phyloP scores from a whole-genome alignment of 345 rosid genomes.

The Arabidopsis suecica region DNA sequence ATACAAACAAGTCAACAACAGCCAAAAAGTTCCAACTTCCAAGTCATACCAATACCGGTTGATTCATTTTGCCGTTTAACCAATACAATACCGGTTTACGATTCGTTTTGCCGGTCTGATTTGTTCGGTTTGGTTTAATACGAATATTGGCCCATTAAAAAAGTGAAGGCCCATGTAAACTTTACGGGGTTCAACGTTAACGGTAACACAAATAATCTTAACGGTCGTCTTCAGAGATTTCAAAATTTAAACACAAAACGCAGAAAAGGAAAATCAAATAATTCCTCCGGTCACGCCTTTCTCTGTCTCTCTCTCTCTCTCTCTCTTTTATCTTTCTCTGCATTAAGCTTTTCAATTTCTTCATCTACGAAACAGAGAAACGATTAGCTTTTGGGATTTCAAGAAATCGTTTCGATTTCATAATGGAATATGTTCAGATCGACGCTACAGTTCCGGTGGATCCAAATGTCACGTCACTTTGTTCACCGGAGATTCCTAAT shows the following conservation, averaged over 20 bases:
- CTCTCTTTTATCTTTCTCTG: not conserved
- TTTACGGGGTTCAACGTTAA: not conserved
- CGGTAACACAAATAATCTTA: not conserved
- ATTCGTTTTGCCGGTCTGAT: not conserved
- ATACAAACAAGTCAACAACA: not conserved
- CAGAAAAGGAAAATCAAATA: conserved; percentile 28
- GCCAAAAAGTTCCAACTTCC: no score
- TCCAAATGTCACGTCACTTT: conserved; percentile 10
- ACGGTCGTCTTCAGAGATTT: conserved; percentile 39
- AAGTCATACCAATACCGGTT: not conserved
- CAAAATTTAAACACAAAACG: conserved; percentile 23
- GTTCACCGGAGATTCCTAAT: conserved; percentile 39
- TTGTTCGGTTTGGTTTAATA: not conserved
- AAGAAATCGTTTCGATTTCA: conserved; percentile 6
- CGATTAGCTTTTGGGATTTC: not conserved
- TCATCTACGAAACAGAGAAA: not conserved
- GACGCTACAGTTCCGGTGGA: conserved; percentile 35
- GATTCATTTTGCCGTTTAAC: not conserved
- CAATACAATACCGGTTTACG: not conserved
- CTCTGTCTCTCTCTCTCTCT: not conserved
- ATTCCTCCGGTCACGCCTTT: conserved; percentile 9
- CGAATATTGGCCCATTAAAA: conserved; percentile 12
- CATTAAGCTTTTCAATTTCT: conserved; percentile 11
- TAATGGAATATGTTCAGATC: conserved; percentile 55
- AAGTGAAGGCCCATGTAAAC: conserved; percentile 8